Evolutionary conservation across 176 grass and related monocot species (phyloP).

Genomic region (Paspalum notatum): DNA sequence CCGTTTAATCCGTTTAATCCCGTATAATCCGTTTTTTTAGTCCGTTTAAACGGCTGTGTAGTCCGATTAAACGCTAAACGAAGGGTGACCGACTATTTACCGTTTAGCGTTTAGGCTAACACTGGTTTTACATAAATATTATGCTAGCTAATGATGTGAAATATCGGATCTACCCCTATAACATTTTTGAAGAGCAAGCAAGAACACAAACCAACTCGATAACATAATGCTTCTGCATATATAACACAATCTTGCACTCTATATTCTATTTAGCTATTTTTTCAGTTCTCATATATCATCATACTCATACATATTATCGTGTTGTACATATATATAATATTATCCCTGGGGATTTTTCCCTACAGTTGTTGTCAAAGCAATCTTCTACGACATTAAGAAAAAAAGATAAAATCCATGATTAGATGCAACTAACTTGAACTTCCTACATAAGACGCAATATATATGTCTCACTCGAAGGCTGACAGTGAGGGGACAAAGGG

Average conservation of each 20-base stretch:
- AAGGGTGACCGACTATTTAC: no score
- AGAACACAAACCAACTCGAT: neutral
- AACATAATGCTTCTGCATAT: neutral
- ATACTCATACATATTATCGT: no score
- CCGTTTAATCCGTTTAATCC: no score
- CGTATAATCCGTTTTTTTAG: no score
- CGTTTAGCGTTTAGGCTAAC: no score
- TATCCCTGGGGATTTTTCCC: neutral
- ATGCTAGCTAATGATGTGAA: neutral
- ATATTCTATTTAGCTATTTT: neutral
- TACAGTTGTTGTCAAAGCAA: neutral
- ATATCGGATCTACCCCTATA: neutral
- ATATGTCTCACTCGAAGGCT: neutral
- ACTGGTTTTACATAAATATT: neutral
- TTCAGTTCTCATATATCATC: no score
- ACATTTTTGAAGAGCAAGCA: neutral
- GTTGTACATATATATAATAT: no score
- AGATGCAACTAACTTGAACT: neutral
- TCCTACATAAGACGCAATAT: neutral
- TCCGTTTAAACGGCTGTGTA: no score
- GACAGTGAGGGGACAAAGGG: neutral
- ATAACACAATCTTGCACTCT: neutral
- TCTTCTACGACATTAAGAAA: neutral
- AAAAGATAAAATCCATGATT: neutral
- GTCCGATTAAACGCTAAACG: no score